These are phyloP conservation scores for Mycosphaerella sp. DNA, from an alignment of 2,329 filamentous ascomycete genomes.

Conservation along the genomic window DNA sequence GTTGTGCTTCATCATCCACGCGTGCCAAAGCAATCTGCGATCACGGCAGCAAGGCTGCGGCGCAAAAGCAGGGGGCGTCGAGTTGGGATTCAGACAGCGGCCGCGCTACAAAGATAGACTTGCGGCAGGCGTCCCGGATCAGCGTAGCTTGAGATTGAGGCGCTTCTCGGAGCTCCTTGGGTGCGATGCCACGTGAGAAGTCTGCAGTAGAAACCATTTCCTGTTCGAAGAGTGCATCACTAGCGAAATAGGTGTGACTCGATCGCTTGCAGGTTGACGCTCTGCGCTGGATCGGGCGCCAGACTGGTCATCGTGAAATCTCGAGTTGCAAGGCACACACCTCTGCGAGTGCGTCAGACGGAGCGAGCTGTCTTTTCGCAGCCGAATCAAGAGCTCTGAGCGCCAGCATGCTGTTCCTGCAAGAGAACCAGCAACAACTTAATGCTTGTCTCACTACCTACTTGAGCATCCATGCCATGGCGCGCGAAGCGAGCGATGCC, in stretches of 20 bases:
- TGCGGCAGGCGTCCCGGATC: conserved; percentile 28
- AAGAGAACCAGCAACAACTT: conserved; percentile 5
- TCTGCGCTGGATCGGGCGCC: conserved; percentile 3
- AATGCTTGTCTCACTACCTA: conserved; percentile 18
- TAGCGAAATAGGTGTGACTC: conserved; percentile 10
- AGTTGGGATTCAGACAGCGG: conserved; percentile 4
- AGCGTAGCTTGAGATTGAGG: conserved; percentile 22
- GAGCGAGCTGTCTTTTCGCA: conserved; percentile 6
- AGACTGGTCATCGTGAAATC: conserved; percentile 7
- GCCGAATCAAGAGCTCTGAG: conserved; percentile 5
- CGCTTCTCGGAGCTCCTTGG: conserved; percentile 14
- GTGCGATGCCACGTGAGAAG: conserved; percentile 22
- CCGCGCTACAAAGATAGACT: conserved; percentile 20
- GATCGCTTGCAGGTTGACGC: conserved; percentile 11
- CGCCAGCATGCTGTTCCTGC: conserved; percentile 9
- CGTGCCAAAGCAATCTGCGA: conserved; percentile 17
- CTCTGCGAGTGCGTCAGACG: neutral
- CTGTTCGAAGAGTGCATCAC: conserved; percentile 6
- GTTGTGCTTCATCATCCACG: conserved; percentile 23
- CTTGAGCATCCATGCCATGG: conserved; percentile 10
- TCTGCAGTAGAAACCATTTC: conserved; percentile 19
- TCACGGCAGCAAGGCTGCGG: conserved; percentile 18
- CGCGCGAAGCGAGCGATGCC: conserved; percentile 12
- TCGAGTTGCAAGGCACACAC: neutral
- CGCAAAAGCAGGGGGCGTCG: conserved; percentile 10